Evolutionary conservation across 768 basidiomycete species (phyloP).

Genomic region (Podaxis mareebaensis): DNA sequence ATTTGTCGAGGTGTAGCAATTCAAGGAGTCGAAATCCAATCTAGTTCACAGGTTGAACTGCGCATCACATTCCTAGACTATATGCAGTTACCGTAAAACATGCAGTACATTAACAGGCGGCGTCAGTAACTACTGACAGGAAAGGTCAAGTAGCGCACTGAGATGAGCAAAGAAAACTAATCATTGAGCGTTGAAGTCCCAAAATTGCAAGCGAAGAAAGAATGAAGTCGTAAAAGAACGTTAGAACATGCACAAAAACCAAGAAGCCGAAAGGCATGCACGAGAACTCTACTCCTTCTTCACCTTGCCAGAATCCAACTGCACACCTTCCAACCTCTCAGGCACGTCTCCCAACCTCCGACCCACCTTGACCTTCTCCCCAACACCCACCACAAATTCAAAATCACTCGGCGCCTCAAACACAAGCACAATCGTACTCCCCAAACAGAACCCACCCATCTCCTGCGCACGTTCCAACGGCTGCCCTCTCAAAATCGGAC

Average conservation of each 20-base stretch:
- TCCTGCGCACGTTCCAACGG: conserved; percentile 88
- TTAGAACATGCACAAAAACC: background rate
- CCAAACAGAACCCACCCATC: conserved; percentile 96
- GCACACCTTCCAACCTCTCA: conserved; percentile 29
- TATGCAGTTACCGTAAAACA: background rate
- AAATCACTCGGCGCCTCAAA: conserved; percentile 92
- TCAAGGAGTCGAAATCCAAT: too few relatives aligned
- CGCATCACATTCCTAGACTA: background rate
- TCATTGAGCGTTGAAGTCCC: background rate
- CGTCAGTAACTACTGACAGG: background rate
- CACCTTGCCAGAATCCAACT: conserved; percentile 5
- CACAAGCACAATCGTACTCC: conserved; percentile 94
- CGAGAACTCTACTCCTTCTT: background rate
- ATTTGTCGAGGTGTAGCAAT: too few relatives aligned
- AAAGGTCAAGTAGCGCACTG: background rate
- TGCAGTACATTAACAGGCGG: background rate
- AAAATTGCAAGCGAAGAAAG: background rate
- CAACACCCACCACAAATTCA: conserved; percentile 72
- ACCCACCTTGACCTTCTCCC: conserved; percentile 87
- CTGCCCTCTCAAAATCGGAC: conserved; percentile 81
- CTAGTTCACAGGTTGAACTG: background rate
- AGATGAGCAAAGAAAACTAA: background rate
- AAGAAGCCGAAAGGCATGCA: background rate
- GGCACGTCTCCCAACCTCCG: conserved; percentile 70
- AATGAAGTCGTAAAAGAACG: background rate